A percentile compares a stretch with the other conserved stretches of the same genome.
Evolutionary conservation across 2,329 filamentous ascomycete species (phyloP).

Genomic region (Hymenoscyphus infarciens): DNA sequence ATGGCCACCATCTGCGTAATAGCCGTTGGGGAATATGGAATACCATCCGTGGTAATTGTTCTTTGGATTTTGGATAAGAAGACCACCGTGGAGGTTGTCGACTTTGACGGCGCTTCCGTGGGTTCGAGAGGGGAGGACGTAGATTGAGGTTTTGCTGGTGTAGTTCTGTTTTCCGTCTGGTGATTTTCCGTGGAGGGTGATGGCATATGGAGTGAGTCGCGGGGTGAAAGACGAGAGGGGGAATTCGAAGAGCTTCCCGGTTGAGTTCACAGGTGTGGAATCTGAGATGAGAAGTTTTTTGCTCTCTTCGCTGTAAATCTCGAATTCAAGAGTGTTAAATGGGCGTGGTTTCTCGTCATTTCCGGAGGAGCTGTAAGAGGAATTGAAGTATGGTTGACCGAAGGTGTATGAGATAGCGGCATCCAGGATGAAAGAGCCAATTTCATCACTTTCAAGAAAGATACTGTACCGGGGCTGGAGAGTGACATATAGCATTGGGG

Average conservation of each 20-base stretch:
- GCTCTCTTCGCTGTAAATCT: conserved; percentile 33
- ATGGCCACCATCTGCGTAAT: conserved; percentile 37
- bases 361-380: conserved; percentile 15
- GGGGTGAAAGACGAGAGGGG: conserved; percentile 34
- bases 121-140: conserved; percentile 42
- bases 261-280: conserved; percentile 38
- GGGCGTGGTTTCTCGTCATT: conserved; percentile 16
- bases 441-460: conserved; percentile 42
- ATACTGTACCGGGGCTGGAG: conserved; percentile 46
- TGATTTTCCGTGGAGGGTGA: conserved; percentile 36
- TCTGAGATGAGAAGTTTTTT: conserved; percentile 29
- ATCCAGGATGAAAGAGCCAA: conserved; percentile 42
- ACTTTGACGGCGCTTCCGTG: conserved; percentile 45
- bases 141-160: conserved; percentile 38
- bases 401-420: conserved; percentile 39
- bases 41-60: conserved; percentile 34
- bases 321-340: conserved; percentile 24
- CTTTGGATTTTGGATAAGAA: conserved; percentile 39
- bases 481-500: conserved; percentile 41
- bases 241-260: conserved; percentile 37
- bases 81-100: conserved; percentile 45
- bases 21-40: conserved; percentile 44
- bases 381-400: conserved; percentile 36
- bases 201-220: conserved; percentile 36
- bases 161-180: conserved; percentile 36